Percentiles rank a stretch among this genome's conserved stretches.
phyloP scores from a whole-genome alignment of 768 basidiomycete genomes.

The Leccinum broughii region DNA sequence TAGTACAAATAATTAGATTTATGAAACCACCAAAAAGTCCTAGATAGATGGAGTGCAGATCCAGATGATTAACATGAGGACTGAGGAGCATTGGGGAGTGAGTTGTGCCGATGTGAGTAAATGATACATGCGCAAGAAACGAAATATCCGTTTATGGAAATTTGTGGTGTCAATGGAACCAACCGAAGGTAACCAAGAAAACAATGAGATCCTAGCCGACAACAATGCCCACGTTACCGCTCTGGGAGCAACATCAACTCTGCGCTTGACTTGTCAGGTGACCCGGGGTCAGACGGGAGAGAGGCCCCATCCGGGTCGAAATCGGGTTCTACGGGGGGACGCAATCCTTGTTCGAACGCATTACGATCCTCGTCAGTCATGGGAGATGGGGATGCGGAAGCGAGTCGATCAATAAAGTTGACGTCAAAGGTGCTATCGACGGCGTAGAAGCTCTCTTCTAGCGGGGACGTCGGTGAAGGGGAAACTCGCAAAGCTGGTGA shows the following conservation, averaged over 20 bases:
- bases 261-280: constrained; percentile 42
- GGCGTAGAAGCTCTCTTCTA: constrained; percentile 23
- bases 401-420: constrained; percentile 42
- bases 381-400: constrained; percentile 38
- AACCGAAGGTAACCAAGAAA: constrained; percentile 5
- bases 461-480: constrained; percentile 1
- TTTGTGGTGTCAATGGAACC: constrained; percentile 17
- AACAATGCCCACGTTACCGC: constrained; percentile 32
- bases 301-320: constrained; percentile 49
- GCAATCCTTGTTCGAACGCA: constrained; percentile 12
- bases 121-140: constrained; percentile 20
- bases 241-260: constrained; percentile 47
- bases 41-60: constrained; percentile 17
- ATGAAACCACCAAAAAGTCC: constrained; percentile 4
- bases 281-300: constrained; percentile 38
- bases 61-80: constrained; percentile 15
- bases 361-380: constrained; percentile 36
- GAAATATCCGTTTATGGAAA: constrained; percentile 10
- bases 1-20: not conserved
- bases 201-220: not conserved
- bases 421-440: constrained; percentile 33
- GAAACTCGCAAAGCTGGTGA: constrained; percentile 7
- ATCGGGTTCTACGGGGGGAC: constrained; percentile 18
- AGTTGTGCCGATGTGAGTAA: constrained; percentile 13
- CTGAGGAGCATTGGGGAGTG: not conserved